phyloP scores from a whole-genome alignment of 2,329 filamentous ascomycete genomes.

The Lachnellula hyalina region DNA sequence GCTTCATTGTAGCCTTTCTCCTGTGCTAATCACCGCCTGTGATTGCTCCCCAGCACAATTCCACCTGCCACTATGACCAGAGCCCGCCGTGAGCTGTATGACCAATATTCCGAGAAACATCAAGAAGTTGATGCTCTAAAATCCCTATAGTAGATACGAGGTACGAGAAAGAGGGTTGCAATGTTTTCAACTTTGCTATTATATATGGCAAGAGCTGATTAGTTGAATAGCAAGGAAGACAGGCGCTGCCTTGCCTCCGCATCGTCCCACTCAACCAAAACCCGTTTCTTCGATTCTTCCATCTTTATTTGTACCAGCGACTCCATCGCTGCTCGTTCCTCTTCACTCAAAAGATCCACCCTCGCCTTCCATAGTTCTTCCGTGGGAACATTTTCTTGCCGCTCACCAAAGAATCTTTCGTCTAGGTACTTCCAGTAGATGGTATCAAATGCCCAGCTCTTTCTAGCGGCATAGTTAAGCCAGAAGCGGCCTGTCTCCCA shows the following conservation, averaged over 20 bases:
- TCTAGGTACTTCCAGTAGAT: not conserved
- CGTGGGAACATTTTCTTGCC: not conserved
- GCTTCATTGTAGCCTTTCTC: too few relatives aligned
- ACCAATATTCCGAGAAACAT: too few relatives aligned
- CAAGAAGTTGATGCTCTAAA: too few relatives aligned
- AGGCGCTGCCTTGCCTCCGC: not conserved
- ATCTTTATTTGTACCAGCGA: not conserved
- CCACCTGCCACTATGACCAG: too few relatives aligned
- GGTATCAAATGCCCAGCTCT: not conserved
- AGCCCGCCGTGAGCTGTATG: too few relatives aligned
- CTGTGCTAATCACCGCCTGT: too few relatives aligned
- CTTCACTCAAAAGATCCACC: not conserved
- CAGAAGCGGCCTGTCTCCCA: not conserved
- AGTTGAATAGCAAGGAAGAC: not conserved
- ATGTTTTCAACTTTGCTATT: too few relatives aligned
- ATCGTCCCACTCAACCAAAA: not conserved
- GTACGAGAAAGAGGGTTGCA: too few relatives aligned
- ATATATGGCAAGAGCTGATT: too few relatives aligned
- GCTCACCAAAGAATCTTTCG: not conserved
- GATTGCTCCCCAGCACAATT: too few relatives aligned
- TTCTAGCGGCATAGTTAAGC: not conserved
- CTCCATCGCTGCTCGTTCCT: not conserved
- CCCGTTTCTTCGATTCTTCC: not conserved
- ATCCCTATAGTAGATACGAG: too few relatives aligned
- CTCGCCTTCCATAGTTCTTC: not conserved